Evolutionary conservation across 768 basidiomycete genomes (phyloP), one percentile per base, ranked within the genome.

Genomic region (Hypsizygus marmoreus): DNA sequence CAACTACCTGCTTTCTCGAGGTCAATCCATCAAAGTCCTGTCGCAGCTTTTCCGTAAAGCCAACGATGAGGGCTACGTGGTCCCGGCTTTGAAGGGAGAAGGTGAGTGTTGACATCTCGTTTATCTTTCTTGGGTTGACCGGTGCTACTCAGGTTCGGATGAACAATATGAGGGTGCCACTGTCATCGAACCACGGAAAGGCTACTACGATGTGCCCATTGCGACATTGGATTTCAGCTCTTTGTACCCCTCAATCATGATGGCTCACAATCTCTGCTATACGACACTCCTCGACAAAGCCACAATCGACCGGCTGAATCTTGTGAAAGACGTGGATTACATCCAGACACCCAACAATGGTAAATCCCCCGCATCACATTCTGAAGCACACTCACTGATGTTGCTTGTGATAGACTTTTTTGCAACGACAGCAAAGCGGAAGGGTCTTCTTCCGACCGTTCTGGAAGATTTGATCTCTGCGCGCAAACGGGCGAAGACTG

Each of bases 131-230:
- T 37, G 32, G 14, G 39, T 10, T 42, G 23, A 33, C 41, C 20
- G 11, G 16, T 31, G 2, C 14, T 37, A 24, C 32, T 6, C 52
- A 93, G 91, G 92, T 12, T 71, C 83, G 2, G 97, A 98, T 53
- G 97, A 98, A 49, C 93, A 97, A 60, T 99, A 99, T 56, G 97
- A 98, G 72, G 97, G 97, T 53, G 97, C 97, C 4, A 99, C 94
- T 9, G 97, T 99, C 58, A 98, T 99, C 55, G 97, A 99, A 61
- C 97, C 97, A 3, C 84, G 80, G 64, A 93, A 86, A 60, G 97
- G 95, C 0, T 99, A 93, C 67, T 99, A 98, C 62, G 92, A 97
- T 61, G 81, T 84, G 0, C 97, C 97, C 2, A 97, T 99, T 58
- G 95, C 97, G 10, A 98, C 97, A 0, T 81, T 99, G 36, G 97